Conservation (phyloP, 139 green algal genomes). For the Chlamydomonas urium region DNA sequence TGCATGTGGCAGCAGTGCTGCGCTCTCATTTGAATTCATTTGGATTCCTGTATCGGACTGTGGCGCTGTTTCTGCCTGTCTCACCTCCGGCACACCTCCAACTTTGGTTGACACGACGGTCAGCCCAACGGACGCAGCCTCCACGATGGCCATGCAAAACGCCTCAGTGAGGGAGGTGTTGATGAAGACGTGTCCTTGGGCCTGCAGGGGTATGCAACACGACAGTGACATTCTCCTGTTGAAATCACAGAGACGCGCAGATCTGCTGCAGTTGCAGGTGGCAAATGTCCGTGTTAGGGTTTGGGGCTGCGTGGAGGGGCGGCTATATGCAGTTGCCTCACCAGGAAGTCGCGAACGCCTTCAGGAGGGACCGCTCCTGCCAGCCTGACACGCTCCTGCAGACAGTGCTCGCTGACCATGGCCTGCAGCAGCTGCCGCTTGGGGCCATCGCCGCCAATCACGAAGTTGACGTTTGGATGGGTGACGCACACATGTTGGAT, state of each 20-base stretch:
- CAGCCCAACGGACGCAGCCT: constrained; percentile 85
- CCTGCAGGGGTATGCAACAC: constrained; percentile 3
- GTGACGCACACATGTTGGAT: constrained; percentile 72
- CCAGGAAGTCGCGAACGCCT: constrained; percentile 45
- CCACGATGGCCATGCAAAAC: constrained; percentile 97
- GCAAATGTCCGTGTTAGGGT: neutral
- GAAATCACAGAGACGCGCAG: neutral
- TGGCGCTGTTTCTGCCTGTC: too few relatives aligned
- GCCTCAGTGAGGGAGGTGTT: constrained; percentile 94
- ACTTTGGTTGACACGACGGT: constrained; percentile 85
- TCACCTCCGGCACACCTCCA: constrained; percentile 86
- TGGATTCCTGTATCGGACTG: too few relatives aligned
- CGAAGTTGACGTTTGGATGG: constrained; percentile 67
- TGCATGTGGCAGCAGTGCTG: neutral
- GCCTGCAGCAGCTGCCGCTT: constrained; percentile 76
- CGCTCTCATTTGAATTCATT: neutral
- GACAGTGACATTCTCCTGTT: neutral
- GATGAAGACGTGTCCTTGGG: constrained; percentile 38
- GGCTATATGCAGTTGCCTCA: constrained; percentile 16
- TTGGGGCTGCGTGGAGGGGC: neutral
- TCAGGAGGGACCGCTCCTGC: constrained; percentile 75
- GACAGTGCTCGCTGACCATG: constrained; percentile 56
- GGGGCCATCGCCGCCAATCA: constrained; percentile 86
- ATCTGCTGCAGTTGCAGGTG: neutral
- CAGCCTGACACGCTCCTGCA: constrained; percentile 71